Percentiles rank a stretch among this genome's conserved stretches.
Conservation (phyloP, 2,329 filamentous ascomycete species). For the Cryphonectria japonica region DNA sequence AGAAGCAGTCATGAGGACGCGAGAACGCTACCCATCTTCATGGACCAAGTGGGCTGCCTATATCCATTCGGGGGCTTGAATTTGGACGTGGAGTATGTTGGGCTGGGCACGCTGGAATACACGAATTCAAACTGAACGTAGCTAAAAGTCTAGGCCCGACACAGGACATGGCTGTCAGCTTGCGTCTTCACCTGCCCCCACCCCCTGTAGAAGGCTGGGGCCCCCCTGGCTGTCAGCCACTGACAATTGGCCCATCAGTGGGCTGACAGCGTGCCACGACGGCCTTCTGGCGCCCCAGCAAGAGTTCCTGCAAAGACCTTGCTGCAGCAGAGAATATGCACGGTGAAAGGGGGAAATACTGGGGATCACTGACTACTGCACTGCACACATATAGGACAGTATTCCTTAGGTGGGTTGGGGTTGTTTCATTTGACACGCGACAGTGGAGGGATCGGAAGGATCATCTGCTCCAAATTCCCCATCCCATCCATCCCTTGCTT, state of each 20-base stretch:
- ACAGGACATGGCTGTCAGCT: not conserved
- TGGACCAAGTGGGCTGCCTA: no score
- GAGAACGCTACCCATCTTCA: no score
- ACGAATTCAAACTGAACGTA: no score
- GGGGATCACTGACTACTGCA: not conserved
- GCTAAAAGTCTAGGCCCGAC: no score
- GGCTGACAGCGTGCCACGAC: conserved; percentile 20
- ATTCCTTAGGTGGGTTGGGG: conserved; percentile 6
- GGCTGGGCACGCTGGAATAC: no score
- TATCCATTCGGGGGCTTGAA: no score
- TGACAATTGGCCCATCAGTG: conserved; percentile 10
- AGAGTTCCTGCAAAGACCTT: not conserved
- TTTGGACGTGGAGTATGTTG: no score
- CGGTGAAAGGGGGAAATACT: conserved; percentile 14
- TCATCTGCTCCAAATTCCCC: not conserved
- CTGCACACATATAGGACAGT: not conserved
- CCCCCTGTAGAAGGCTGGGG: not conserved
- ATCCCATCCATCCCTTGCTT: not conserved
- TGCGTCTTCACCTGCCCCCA: not conserved
- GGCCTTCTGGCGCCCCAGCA: not conserved
- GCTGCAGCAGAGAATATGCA: not conserved
- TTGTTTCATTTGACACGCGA: conserved; percentile 14
- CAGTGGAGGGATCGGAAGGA: conserved; percentile 5
- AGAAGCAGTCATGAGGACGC: no score
- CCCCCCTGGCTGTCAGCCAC: conserved; percentile 8